Evolutionary conservation across 148 eudicot species (phyloP).

Genomic region (Vaccinium darrowii): DNA sequence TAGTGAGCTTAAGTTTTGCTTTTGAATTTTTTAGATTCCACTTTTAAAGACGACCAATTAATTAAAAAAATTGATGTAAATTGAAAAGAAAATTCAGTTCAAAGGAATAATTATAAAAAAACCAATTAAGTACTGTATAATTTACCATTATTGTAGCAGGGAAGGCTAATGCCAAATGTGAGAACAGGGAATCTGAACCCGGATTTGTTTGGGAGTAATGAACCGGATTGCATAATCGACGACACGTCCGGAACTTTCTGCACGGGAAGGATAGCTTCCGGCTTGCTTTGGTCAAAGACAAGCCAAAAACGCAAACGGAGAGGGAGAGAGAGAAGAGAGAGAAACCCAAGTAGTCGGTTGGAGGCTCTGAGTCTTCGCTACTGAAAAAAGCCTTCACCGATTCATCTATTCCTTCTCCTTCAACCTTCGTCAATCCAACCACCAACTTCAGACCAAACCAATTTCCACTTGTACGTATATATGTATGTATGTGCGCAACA

Average conservation of each 20-base stretch:
- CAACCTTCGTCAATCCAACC: background rate
- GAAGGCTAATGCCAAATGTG: background rate
- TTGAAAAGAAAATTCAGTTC: no score
- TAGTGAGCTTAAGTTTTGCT: no score
- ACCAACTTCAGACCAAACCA: background rate
- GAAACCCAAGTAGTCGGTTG: constrained; percentile 6
- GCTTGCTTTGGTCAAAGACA: constrained; percentile 22
- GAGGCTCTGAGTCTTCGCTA: background rate
- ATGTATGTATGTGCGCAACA: no score
- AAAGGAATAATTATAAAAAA: no score
- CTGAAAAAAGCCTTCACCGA: background rate
- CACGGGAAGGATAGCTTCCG: constrained; percentile 13
- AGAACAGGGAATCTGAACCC: constrained; percentile 36
- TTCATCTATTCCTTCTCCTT: background rate
- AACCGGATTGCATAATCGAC: constrained; percentile 45
- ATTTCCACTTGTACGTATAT: background rate
- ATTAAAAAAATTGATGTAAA: no score
- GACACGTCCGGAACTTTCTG: constrained; percentile 37
- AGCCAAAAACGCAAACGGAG: background rate
- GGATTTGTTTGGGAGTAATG: constrained; percentile 29
- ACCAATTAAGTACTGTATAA: no score
- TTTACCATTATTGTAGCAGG: no score
- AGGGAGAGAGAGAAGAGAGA: background rate
- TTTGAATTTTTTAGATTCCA: no score
- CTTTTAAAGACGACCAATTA: no score